Evolutionary conservation across 192 early-diverging fungal species (phyloP).

Genomic region (Backusella luteola): DNA sequence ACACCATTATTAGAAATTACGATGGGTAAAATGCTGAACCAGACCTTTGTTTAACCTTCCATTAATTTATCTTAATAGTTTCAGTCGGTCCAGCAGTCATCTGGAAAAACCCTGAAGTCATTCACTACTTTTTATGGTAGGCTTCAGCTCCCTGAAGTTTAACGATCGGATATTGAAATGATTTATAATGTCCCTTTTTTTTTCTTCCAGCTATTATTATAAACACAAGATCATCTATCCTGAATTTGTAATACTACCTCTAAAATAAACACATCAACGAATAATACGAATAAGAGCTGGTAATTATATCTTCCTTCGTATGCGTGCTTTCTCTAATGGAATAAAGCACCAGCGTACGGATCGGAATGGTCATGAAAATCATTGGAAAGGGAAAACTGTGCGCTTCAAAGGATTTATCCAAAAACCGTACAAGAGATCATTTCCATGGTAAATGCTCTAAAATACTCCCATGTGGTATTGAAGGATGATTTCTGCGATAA

Average conservation of each 20-base stretch:
- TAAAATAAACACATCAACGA: not conserved
- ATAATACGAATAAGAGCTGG: not conserved
- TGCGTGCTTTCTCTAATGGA: not conserved
- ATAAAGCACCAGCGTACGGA: not conserved
- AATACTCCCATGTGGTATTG: not conserved
- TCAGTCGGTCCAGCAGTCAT: not conserved
- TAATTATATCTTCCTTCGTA: not conserved
- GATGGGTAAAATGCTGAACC: constrained; percentile 8
- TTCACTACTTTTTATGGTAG: not conserved
- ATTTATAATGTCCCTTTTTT: not conserved
- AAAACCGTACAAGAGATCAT: not conserved
- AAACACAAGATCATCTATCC: not conserved
- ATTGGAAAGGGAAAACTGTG: not conserved
- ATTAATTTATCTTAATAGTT: not conserved
- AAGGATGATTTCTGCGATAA: not conserved
- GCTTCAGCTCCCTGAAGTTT: not conserved
- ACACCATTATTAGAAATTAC: not conserved
- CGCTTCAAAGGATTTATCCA: not conserved
- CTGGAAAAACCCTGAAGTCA: constrained; percentile 3
- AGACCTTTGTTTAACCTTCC: not conserved
- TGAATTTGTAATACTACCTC: not conserved
- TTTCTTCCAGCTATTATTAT: not conserved
- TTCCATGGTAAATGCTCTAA: not conserved
- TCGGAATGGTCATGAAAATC: not conserved
- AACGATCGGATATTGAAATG: not conserved